Conservation (phyloP, 2,329 filamentous ascomycete species). For the Cyphellophora attinorum region DNA sequence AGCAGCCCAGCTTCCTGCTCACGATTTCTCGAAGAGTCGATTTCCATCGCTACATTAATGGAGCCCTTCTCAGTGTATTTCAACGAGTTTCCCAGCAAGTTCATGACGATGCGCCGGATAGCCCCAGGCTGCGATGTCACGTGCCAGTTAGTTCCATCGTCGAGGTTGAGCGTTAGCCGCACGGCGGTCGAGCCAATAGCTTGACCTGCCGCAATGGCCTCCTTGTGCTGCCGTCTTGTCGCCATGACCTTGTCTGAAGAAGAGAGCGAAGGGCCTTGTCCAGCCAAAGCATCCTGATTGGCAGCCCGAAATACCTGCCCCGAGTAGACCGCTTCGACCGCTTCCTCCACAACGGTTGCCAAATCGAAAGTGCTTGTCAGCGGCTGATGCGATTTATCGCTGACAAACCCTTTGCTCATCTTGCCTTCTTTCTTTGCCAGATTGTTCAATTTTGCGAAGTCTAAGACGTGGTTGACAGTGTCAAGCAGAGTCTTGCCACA, state of each 20-base stretch:
- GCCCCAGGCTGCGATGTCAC: slow-evolving; percentile 48
- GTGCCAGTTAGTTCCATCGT: slow-evolving; percentile 38
- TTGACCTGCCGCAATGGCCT: slow-evolving; percentile 6
- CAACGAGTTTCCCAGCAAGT: slow-evolving; percentile 52
- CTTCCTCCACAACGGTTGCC: slow-evolving; percentile 22
- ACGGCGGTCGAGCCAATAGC: slow-evolving; percentile 2
- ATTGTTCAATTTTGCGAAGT: slow-evolving; percentile 46
- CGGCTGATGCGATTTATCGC: slow-evolving; percentile 7
- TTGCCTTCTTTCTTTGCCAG: slow-evolving; percentile 8
- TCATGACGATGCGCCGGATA: slow-evolving; percentile 49
- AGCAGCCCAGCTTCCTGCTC: slow-evolving; percentile 19
- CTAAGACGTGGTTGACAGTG: slow-evolving; percentile 35
- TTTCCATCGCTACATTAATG: slow-evolving; percentile 35
- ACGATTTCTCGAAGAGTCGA: slow-evolving; percentile 22
- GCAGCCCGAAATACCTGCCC: slow-evolving; percentile 29
- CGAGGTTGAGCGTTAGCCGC: slow-evolving; percentile 41
- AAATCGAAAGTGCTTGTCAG: slow-evolving; percentile 24
- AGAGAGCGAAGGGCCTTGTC: slow-evolving; percentile 5
- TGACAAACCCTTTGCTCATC: slow-evolving; percentile 4
- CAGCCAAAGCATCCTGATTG: slow-evolving; percentile 9
- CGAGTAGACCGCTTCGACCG: slow-evolving; percentile 44
- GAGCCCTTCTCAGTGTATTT: slow-evolving; percentile 50
- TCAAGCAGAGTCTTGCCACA: slow-evolving; percentile 33
- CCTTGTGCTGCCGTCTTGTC: slow-evolving; percentile 3
- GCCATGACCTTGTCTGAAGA: slow-evolving; percentile 9